These are phyloP conservation scores for Penicillium arizonense DNA, from an alignment of 495 filamentous ascomycete genomes.

Conservation along the genomic window DNA sequence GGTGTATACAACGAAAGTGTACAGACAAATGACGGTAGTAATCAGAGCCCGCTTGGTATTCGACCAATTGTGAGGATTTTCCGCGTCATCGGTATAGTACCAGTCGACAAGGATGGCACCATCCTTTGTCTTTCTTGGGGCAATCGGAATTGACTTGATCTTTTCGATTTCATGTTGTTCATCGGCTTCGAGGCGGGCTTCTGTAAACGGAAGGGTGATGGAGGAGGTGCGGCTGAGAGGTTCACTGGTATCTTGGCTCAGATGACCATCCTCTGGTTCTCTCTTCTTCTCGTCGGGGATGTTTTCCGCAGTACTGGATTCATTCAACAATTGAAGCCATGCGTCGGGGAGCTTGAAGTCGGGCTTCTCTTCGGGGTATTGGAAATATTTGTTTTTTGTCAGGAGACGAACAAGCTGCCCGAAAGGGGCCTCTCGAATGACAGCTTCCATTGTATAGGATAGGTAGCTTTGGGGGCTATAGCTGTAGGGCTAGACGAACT, in stretches of 20 bases:
- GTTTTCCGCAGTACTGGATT: not conserved
- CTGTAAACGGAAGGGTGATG: conserved; percentile 31
- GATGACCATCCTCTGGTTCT: not conserved
- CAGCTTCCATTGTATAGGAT: conserved; percentile 19
- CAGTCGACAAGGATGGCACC: conserved; percentile 51
- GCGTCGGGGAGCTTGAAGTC: conserved; percentile 48
- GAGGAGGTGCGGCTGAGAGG: conserved; percentile 14
- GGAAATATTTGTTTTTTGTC: conserved; percentile 45
- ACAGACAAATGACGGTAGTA: conserved; percentile 28
- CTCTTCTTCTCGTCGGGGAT: conserved; percentile 14
- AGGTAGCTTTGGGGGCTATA: not conserved
- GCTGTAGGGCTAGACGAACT: not conserved
- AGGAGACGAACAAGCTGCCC: conserved; percentile 54
- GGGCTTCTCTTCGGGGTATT: conserved; percentile 54
- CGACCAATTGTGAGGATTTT: conserved; percentile 58
- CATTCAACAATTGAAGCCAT: conserved; percentile 36
- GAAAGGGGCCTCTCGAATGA: conserved; percentile 50
- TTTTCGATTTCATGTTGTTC: conserved; percentile 32
- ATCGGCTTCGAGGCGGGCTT: conserved; percentile 41
- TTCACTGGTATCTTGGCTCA: conserved; percentile 3
- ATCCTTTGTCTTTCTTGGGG: conserved; percentile 38
- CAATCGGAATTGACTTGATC: conserved; percentile 47
- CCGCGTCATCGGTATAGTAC: conserved; percentile 52
- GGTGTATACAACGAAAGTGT: conserved; percentile 38
- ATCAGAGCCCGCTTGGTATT: conserved; percentile 22